These are phyloP conservation scores for Paspalum notatum DNA, from an alignment of 176 grass and related monocot genomes.

Conservation along the genomic window DNA sequence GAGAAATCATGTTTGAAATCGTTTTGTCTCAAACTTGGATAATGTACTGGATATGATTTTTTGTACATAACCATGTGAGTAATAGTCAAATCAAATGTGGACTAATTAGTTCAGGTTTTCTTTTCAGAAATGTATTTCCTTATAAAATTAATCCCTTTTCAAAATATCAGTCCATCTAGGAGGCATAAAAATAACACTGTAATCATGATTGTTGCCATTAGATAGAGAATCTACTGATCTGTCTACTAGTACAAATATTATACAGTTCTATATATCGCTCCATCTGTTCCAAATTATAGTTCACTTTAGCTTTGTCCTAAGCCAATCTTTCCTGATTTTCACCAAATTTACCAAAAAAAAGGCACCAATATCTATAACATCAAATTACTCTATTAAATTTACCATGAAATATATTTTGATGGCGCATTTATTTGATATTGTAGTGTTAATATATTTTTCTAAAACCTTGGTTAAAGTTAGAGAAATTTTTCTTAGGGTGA, in stretches of 20 bases:
- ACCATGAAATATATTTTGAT: too few species aligned
- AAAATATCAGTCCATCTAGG: background rate
- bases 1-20: background rate
- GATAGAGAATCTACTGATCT: background rate
- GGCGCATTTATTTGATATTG: too few species aligned
- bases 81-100: slow-evolving; percentile 2
- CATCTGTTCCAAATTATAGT: too few species aligned
- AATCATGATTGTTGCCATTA: background rate
- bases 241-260: slow-evolving; percentile 5
- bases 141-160: background rate
- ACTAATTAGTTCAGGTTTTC: background rate
- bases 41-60: background rate
- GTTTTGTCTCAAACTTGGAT: background rate
- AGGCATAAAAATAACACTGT: background rate
- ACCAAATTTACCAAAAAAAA: too few species aligned
- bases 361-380: too few species aligned
- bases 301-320: too few species aligned
- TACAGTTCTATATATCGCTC: background rate
- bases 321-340: too few species aligned
- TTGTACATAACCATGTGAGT: background rate
- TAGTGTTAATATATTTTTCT: too few species aligned
- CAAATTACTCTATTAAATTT: too few species aligned
- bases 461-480: too few species aligned
- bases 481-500: too few species aligned
- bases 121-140: background rate